Base-by-base conservation (phyloP, 2,329 filamentous ascomycete genomes). In the Aspergillus puulaauensis region DNA sequence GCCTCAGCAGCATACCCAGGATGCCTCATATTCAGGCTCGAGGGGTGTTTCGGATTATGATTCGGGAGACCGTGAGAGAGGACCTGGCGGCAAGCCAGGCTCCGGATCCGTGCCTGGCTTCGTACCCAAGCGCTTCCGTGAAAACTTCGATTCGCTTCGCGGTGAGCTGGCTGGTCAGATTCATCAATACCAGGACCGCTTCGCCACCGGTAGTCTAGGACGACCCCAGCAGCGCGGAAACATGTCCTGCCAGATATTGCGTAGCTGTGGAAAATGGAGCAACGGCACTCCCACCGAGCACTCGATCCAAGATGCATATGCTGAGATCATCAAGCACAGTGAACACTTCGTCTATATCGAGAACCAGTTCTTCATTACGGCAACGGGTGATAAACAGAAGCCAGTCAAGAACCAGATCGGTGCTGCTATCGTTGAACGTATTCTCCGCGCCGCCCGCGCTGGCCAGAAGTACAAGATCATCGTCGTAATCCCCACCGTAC, bases 291-390 rank as follows among this genome's bases (percentile, higher is more conserved):
- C 95, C 9, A 86, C 82, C 0, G 87, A 90, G 66, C 91, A 95
- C 73, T 96, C 91, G 0, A 93, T 97, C 61, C 84, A 86, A 51
- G 91, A 93, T 69, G 92, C 92, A 1, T 96, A 96, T 74, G 83
- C 79, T 8, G 90, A 96, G 56, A 78, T 96, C 41, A 98, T 98
- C 67, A 82, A 87, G 50, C 90, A 90, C 56, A 95, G 95, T 0
- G 79, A 96, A 75, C 93, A 98, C 71, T 98, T 87, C 64, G 86
- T 99, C 12, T 99, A 98, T 76, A 96, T 99, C 57, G 95, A 99
- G 74, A 98, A 99, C 68, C 95, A 99, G 71, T 98, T 98, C 79
- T 99, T 98, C 81, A 98, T 96, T 70, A 96, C 92, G 0, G 90
- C 95, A 0, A 98, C 95, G 0, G 90, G 91, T 8, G 88, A 95